phyloP scores from a whole-genome alignment of 768 basidiomycete genomes.

The Kwoniella bestiolae region DNA sequence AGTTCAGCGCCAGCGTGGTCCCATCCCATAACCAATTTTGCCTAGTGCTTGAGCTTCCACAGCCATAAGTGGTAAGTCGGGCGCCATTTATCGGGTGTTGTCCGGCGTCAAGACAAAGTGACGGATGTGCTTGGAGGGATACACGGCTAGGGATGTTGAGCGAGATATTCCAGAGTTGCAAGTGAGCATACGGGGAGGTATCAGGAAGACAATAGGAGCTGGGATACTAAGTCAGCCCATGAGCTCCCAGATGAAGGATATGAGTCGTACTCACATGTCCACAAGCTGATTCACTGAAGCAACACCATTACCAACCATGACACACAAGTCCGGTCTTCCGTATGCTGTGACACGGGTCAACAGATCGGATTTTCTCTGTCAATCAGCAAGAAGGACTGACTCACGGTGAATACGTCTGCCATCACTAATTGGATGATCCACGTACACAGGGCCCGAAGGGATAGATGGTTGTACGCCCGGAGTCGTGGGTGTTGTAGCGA shows the following conservation, averaged over 20 bases:
- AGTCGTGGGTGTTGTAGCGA: not conserved
- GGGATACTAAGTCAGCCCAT: not conserved
- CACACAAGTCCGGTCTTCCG: slow-evolving; percentile 5
- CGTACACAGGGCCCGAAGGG: not conserved
- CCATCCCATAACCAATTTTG: slow-evolving; percentile 2
- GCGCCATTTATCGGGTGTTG: slow-evolving; percentile 1
- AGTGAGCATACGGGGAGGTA: slow-evolving; percentile 8
- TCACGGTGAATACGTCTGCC: slow-evolving; percentile 8
- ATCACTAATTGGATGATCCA: not conserved
- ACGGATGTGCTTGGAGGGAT: not conserved
- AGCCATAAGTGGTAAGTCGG: not conserved
- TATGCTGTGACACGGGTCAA: no score
- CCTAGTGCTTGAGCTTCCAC: not conserved
- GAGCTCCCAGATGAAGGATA: not conserved
- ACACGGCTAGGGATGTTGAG: not conserved
- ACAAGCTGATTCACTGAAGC: slow-evolving; percentile 6
- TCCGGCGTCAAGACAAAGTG: slow-evolving; percentile 19
- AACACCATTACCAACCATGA: slow-evolving; percentile 4
- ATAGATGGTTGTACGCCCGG: not conserved
- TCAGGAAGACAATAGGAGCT: slow-evolving; percentile 19
- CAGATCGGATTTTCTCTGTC: no score
- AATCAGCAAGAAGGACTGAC: not conserved
- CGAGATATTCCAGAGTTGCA: slow-evolving; percentile 23
- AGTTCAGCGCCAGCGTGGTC: not conserved
- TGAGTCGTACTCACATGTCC: not conserved